phyloP scores from a whole-genome alignment of 116 monocot genomes.

The Zostera marina region DNA sequence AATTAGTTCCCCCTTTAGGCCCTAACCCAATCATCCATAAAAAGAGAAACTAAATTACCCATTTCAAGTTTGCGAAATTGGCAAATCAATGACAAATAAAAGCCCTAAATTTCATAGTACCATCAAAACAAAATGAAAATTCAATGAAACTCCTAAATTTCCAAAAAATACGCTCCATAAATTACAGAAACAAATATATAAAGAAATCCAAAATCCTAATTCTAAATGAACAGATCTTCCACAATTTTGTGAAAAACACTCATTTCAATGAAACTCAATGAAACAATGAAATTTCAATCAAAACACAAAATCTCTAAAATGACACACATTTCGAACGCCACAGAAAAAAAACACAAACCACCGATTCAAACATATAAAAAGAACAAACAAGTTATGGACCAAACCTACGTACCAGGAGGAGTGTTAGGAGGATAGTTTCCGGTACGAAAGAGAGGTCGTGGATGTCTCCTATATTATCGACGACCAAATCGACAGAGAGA shows the following conservation, averaged over 20 bases:
- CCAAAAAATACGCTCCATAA: too few relatives aligned
- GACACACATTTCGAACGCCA: not conserved
- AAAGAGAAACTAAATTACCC: too few relatives aligned
- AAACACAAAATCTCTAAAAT: not conserved
- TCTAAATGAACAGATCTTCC: not conserved
- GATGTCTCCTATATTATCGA: slow-evolving; percentile 46
- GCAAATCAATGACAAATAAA: too few relatives aligned
- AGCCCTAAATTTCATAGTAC: too few relatives aligned
- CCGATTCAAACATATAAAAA: not conserved
- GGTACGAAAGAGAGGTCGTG: slow-evolving; percentile 57
- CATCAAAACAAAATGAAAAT: too few relatives aligned
- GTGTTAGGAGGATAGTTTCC: slow-evolving; percentile 53
- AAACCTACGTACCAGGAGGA: slow-evolving; percentile 35
- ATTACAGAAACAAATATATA: too few relatives aligned
- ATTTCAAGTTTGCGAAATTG: too few relatives aligned
- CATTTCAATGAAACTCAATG: not conserved
- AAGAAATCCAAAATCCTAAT: too few relatives aligned
- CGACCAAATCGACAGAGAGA: slow-evolving; percentile 57
- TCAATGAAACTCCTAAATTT: too few relatives aligned
- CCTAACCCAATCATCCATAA: too few relatives aligned
- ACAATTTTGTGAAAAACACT: not conserved
- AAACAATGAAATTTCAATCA: not conserved
- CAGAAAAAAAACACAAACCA: not conserved
- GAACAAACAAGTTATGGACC: not conserved
- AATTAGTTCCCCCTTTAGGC: too few relatives aligned